These are phyloP conservation scores for Thelonectria rubi DNA, from an alignment of 2,329 filamentous ascomycete species.

Conservation along the genomic window DNA sequence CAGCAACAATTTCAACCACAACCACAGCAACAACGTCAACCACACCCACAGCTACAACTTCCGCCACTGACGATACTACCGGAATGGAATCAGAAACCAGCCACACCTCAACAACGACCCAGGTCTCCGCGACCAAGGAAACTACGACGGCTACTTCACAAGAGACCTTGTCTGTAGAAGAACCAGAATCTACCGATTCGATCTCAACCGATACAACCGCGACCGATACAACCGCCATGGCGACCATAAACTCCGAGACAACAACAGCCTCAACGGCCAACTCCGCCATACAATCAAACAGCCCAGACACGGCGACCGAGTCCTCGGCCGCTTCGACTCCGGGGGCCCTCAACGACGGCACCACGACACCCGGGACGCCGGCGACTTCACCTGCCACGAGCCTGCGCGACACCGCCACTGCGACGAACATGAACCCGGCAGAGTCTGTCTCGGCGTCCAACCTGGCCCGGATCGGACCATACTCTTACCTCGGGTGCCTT, in stretches of 20 bases:
- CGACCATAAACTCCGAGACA: not conserved
- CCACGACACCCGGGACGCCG: not conserved
- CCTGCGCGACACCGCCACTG: not conserved
- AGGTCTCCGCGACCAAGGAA: not conserved
- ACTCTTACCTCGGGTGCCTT: not conserved
- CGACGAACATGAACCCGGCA: not conserved
- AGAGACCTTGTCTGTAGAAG: not conserved
- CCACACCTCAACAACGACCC: not conserved
- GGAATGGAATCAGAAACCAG: not conserved
- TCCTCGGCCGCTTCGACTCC: not conserved
- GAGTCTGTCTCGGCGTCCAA: not conserved
- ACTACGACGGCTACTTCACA: not conserved
- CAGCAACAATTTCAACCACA: too few relatives aligned
- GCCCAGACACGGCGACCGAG: not conserved
- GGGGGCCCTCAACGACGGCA: not conserved
- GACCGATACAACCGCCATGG: not conserved
- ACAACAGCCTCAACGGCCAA: not conserved
- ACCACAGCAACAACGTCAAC: too few relatives aligned
- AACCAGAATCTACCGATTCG: not conserved
- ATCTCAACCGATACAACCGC: not conserved
- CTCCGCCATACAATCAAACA: not conserved
- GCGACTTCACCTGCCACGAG: not conserved
- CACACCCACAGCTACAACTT: not conserved
- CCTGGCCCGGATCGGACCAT: not conserved
- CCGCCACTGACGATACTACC: not conserved